phyloP scores from a whole-genome alignment of 192 early-diverging fungal species.

The Coemansia javaensis region DNA sequence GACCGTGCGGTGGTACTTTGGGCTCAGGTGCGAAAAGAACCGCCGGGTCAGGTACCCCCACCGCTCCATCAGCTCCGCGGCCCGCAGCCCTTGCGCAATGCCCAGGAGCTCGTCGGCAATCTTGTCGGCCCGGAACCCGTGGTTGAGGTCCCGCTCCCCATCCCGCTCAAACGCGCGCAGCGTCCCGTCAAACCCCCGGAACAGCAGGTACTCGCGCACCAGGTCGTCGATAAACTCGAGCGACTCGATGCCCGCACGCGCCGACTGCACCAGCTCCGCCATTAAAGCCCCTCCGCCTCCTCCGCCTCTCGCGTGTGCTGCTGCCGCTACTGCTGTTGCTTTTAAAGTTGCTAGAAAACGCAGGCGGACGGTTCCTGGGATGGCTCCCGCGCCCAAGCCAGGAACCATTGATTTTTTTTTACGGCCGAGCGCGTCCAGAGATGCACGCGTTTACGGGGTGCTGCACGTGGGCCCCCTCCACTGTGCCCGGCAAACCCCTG shows the following conservation, averaged over 20 bases:
- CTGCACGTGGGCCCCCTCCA: too few species aligned
- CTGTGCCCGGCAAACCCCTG: too few species aligned
- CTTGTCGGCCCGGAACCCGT: constrained; percentile 31
- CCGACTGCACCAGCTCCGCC: constrained; percentile 38
- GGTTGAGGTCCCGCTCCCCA: constrained; percentile 35
- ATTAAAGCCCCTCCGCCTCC: too few species aligned
- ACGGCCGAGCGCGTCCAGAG: too few species aligned
- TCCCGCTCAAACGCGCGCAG: constrained; percentile 37
- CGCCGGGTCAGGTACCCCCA: constrained; percentile 44
- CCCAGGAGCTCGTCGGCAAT: constrained; percentile 38
- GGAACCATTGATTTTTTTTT: too few species aligned
- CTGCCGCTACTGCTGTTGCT: too few species aligned
- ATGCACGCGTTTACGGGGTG: too few species aligned
- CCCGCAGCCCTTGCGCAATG: constrained; percentile 25
- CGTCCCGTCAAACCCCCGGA: constrained; percentile 42
- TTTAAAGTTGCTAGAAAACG: too few species aligned
- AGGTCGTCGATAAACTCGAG: constrained; percentile 45
- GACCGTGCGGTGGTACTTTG: constrained; percentile 49
- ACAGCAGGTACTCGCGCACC: constrained; percentile 46
- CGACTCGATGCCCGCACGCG: constrained; percentile 47
- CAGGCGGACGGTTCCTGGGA: too few species aligned
- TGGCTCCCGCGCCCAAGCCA: too few species aligned
- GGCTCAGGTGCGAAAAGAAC: constrained; percentile 49
- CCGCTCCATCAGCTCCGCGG: constrained; percentile 29
- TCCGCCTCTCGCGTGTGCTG: too few species aligned